These are phyloP conservation scores for Eucalyptus caleyi DNA, from an alignment of 345 rosid species.

Conservation along the genomic window DNA sequence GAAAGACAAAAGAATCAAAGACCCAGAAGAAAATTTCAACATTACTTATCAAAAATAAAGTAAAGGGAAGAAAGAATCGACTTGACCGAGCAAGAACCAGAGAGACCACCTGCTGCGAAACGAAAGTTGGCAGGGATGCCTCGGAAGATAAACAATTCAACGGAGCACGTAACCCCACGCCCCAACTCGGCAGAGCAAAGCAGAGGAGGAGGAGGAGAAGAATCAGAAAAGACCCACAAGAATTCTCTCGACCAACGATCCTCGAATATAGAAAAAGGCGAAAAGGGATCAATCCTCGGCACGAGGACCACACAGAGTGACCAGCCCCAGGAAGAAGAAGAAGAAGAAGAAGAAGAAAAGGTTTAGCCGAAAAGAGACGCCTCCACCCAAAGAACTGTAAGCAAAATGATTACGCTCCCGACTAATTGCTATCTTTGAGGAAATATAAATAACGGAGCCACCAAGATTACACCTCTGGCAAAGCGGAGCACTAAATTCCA, in stretches of 20 bases:
- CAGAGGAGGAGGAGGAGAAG: not conserved
- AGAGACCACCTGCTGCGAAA: not conserved
- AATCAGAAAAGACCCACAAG: not conserved
- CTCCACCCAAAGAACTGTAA: not conserved
- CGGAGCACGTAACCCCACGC: not conserved
- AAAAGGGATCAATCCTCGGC: not conserved
- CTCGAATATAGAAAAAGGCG: not conserved
- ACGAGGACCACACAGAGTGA: not conserved
- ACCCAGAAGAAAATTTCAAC: not conserved
- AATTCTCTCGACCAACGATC: not conserved
- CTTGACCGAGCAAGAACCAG: not conserved
- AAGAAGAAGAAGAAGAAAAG: not conserved
- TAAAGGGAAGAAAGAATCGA: not conserved
- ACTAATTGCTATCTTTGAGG: not conserved
- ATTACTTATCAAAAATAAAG: not conserved
- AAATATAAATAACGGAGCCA: not conserved
- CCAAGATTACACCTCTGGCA: not conserved
- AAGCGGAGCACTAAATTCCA: not conserved
- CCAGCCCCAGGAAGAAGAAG: not conserved
- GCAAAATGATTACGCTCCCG: not conserved
- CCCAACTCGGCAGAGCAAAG: not conserved
- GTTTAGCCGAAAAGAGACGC: not conserved
- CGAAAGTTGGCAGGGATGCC: not conserved
- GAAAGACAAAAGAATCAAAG: not conserved
- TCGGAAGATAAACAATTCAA: not conserved